A percentile compares a stretch with the other conserved stretches of the same genome.
Conservation (phyloP, 1,284 basidiomycete species). For the Ganoderma lucidum region DNA sequence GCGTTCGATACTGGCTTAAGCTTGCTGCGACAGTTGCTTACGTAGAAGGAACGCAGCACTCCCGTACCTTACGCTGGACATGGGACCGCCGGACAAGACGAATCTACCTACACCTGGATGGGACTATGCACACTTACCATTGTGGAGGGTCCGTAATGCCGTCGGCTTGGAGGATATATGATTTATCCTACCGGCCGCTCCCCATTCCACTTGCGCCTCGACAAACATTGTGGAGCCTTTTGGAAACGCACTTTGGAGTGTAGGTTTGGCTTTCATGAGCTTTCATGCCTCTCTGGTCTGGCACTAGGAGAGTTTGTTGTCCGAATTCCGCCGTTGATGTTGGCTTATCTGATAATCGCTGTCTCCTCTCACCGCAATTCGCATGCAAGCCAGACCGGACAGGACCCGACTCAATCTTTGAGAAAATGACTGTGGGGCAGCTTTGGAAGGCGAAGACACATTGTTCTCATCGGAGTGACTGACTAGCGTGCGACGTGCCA, state of each 20-base stretch:
- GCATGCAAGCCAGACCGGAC: neutral
- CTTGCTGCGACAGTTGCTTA: neutral
- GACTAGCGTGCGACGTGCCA: neutral
- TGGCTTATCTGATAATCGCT: neutral
- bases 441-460: neutral
- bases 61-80: neutral
- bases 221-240: neutral
- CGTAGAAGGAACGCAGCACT: neutral
- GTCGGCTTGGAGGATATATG: neutral
- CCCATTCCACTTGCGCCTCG: neutral
- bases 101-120: neutral
- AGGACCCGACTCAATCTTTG: neutral
- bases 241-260: neutral
- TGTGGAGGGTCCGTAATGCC: neutral
- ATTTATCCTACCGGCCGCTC: neutral
- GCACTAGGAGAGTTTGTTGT: neutral
- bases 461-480: conserved; percentile 8
- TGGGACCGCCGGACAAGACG: neutral
- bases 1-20: neutral
- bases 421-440: neutral
- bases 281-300: neutral
- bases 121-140: neutral
- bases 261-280: neutral
- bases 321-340: neutral
- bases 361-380: neutral